Percentiles rank a stretch among this genome's conserved stretches.
Conservation (phyloP, 345 rosid species). For the Fremontodendron californicum region DNA sequence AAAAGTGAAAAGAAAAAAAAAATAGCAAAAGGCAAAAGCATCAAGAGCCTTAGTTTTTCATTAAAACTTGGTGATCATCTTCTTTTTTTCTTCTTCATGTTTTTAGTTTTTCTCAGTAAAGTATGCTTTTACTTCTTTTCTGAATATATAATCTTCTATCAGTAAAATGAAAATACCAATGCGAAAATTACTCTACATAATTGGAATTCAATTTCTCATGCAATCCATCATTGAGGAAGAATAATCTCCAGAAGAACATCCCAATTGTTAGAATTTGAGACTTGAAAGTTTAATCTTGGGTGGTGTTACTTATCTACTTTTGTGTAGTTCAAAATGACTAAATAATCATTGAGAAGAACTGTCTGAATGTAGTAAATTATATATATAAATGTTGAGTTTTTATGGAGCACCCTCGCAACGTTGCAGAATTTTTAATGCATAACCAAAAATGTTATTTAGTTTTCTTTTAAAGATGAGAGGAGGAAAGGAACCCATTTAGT, state of each 20-base stretch:
- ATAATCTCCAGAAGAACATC: neutral
- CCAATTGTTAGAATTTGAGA: neutral
- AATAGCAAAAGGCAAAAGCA: neutral
- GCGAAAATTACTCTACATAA: neutral
- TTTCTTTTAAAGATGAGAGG: neutral
- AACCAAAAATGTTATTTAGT: neutral
- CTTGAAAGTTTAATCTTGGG: neutral
- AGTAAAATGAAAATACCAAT: neutral
- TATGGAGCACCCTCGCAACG: neutral
- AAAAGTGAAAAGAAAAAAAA: neutral
- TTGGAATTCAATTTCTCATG: neutral
- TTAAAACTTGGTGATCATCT: neutral
- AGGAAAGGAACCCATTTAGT: neutral
- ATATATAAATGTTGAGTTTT: neutral
- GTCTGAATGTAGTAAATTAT: neutral
- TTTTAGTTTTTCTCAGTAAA: neutral
- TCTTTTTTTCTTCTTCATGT: neutral
- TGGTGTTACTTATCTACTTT: neutral
- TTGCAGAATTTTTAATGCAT: neutral
- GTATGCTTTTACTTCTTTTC: neutral
- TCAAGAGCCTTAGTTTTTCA: neutral
- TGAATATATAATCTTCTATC: neutral
- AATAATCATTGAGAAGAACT: neutral
- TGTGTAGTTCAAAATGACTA: neutral
- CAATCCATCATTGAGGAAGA: neutral